These are phyloP conservation scores for Phytopythium chamaehyphon DNA, from an alignment of 352 stramenopile species.

Conservation along the genomic window DNA sequence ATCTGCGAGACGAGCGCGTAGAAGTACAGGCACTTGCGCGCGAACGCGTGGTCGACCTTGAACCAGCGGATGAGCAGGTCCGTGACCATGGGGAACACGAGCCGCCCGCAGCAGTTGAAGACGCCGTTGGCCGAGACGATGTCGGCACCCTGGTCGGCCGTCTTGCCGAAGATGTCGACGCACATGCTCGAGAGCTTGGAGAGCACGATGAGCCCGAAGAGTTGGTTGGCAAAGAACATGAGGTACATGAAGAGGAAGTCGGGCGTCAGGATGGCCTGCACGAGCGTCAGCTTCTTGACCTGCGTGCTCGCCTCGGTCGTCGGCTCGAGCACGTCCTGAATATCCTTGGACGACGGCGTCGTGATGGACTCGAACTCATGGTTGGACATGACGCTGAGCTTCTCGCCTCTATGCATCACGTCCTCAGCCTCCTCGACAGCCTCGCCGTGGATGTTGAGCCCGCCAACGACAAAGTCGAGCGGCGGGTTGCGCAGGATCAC, in stretches of 20 bases:
- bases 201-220: constrained; percentile 61
- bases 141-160: constrained; percentile 19
- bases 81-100: constrained; percentile 35
- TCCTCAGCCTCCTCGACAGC: constrained; percentile 23
- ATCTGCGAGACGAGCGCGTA: constrained; percentile 53
- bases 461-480: constrained; percentile 33
- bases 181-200: constrained; percentile 61
- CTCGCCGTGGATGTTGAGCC: constrained; percentile 58
- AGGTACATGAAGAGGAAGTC: constrained; percentile 71
- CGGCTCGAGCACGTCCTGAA: constrained; percentile 17
- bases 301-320: constrained; percentile 13
- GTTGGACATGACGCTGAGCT: constrained; percentile 26
- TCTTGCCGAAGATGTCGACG: constrained; percentile 41
- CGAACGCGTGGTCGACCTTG: constrained; percentile 42
- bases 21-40: constrained; percentile 51
- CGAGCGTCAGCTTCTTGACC: constrained; percentile 37
- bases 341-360: constrained; percentile 22
- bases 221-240: constrained; percentile 65
- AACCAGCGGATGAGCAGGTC: constrained; percentile 35
- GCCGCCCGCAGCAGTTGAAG: constrained; percentile 48
- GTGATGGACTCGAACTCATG: constrained; percentile 38
- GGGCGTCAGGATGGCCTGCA: constrained; percentile 41
- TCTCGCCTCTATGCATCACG: constrained; percentile 20
- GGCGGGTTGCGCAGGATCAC: constrained; percentile 43
- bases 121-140: constrained; percentile 49